phyloP scores from a whole-genome alignment of 129 eudicot genomes.

The Helianthus annuus region DNA sequence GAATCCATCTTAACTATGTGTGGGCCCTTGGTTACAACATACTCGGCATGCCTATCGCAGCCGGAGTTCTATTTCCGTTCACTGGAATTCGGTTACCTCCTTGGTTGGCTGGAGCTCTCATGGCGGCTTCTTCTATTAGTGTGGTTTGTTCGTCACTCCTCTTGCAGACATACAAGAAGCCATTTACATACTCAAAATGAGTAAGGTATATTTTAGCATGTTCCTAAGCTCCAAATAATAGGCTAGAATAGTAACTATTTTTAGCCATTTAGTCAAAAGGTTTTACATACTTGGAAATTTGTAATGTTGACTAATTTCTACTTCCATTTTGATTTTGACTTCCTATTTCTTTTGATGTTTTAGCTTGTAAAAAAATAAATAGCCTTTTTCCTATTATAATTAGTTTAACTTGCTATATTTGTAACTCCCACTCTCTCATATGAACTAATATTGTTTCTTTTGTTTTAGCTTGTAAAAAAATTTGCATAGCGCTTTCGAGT shows the following conservation, averaged over 20 bases:
- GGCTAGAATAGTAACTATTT: slow-evolving; percentile 14
- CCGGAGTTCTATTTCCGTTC: slow-evolving; percentile 52
- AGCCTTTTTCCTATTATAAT: not conserved
- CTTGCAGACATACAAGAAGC: slow-evolving; percentile 54
- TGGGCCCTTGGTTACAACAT: slow-evolving; percentile 66
- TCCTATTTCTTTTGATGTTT: not conserved
- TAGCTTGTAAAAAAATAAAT: not conserved
- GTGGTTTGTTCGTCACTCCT: slow-evolving; percentile 66
- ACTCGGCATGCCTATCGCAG: slow-evolving; percentile 64
- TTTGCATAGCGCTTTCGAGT: no score
- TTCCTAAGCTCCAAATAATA: slow-evolving; percentile 6
- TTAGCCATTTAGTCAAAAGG: not conserved
- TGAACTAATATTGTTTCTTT: not conserved
- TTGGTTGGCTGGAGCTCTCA: slow-evolving; percentile 73
- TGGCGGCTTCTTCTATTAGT: slow-evolving; percentile 71
- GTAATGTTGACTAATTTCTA: not conserved
- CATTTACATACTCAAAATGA: slow-evolving; percentile 38
- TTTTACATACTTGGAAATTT: not conserved
- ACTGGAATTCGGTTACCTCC: slow-evolving; percentile 61
- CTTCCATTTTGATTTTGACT: not conserved
- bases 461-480: not conserved
- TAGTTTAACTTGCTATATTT: not conserved
- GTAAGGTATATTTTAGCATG: not conserved
- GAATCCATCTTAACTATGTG: slow-evolving; percentile 53
- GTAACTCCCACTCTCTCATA: not conserved